Evolutionary conservation across 345 rosid genomes (phyloP), one percentile per base, ranked within the genome.

Genomic region (Eucalyptus erythrocorys): DNA sequence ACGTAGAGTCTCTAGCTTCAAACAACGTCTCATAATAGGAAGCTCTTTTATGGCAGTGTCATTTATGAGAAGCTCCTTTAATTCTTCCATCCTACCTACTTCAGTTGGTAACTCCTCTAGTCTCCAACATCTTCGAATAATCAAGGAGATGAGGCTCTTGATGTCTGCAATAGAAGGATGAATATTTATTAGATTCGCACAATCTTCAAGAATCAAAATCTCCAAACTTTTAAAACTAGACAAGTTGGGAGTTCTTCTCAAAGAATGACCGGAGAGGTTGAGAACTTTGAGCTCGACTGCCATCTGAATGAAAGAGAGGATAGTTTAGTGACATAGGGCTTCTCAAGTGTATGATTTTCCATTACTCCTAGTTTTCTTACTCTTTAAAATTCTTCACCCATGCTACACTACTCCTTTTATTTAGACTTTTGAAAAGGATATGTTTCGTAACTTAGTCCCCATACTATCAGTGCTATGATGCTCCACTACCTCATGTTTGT

Each of bases 241-340:
- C 68, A 59, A 59, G 16, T 59, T 13, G 8, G 68, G n/a, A 59
- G n/a, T 53, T 53, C 59, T 53, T 22, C 59, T 53, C 59, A 53
- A 53, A 53, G 59, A 53, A 7, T 53, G 59, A 22, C 59, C 1
- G 0, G 2, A 53, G 59, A 53, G 59, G 59, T 53, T 53, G 27
- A 53, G 27, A 53, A 22, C 27, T 22, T 8, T 53, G 27, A 53
- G 59, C 59, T 53, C 1, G 5, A 2, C 11, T 53, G 1, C 59
- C 59, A 53, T 53, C 11, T 8, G 0, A 53, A 53, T 7, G 0
- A 1, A 53, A 53, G 0, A 0, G 59, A 22, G 59, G 27, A 53
- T 53, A 53, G 26, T 0, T 53, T 22, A 53, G 11, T 53, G 59
- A 53, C 26, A 53, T 8, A 19, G 59, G 11, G 26, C 26, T 53